Evolutionary conservation across 2,329 filamentous ascomycete species (phyloP), one percentile per base, ranked within the genome.

Genomic region (Colletotrichum caudatum): DNA sequence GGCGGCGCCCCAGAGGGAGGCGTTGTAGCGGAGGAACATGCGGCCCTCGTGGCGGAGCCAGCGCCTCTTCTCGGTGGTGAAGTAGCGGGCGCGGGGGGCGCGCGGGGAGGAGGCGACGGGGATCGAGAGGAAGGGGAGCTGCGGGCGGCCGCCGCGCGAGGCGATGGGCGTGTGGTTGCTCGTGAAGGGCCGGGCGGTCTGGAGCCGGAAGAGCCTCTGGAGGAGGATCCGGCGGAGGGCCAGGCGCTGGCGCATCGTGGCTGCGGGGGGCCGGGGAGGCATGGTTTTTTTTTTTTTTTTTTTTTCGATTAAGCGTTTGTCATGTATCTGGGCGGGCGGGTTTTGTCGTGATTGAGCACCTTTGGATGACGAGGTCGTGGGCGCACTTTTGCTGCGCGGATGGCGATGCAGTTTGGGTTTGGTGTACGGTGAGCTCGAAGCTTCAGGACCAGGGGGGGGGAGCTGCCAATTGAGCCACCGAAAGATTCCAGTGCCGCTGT

Each of bases 31-130:
- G 41, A 91, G 83, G 51, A 91, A 91, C 39, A 92, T 85, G 76
- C 89, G 89, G 58, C 93, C 84, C 76, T 95, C 92, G 74, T 92
- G 86, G 74, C 89, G 91, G 69, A 95, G 84, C 84, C 91, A 94
- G 73, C 85, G 83, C 74, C 90, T 92, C 73, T 90, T 90, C 78
- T 94, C 92, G 0, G 93, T 97, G n/a, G 93, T 94, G 71, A 97
- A 88, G 73, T 93, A 89, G 64, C 95, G 91, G 4, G 89, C 88
- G 48, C 91, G 84, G 54, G 89, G 84, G 61, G 14, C 1, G 8
- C 88, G 86, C 60, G 85, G 79, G 53, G 60, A 39, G 81, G 60
- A 51, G 81, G 82, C 66, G 50, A 81, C 73, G 50, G 83, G 86
- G 2, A 84, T 81, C 44, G 81, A 83, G 78, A 87, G 86, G 78